phyloP scores from a whole-genome alignment of 1,139 yeast genomes.

The Nadsonia commutata region DNA sequence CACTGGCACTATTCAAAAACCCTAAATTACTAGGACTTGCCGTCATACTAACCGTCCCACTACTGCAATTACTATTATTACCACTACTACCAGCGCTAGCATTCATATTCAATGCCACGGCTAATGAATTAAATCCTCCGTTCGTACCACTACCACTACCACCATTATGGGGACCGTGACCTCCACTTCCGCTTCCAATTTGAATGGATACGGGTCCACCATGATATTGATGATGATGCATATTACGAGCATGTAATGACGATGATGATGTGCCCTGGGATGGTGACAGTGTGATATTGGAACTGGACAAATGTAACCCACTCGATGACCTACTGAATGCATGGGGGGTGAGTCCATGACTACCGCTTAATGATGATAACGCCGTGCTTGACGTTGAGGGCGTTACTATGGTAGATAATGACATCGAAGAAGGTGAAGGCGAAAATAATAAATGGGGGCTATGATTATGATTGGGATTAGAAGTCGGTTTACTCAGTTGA shows the following conservation, averaged over 20 bases:
- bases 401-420: background rate
- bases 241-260: background rate
- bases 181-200: background rate
- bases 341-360: background rate
- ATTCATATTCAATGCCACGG: too few species aligned
- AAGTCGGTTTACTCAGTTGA: too few species aligned
- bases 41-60: background rate
- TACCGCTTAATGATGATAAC: background rate
- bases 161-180: background rate
- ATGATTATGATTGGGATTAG: too few species aligned
- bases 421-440: background rate
- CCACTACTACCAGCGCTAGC: background rate
- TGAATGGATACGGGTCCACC: background rate
- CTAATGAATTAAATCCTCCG: too few species aligned
- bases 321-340: background rate
- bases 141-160: background rate
- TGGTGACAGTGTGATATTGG: background rate
- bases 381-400: background rate
- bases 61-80: background rate
- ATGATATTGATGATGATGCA: background rate
- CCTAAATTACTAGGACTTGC: background rate
- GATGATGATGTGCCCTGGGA: background rate
- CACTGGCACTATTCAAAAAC: background rate
- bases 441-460: too few species aligned
- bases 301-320: background rate